Conservation (phyloP, 306 rosid genomes). For the Vigna unguiculata region DNA sequence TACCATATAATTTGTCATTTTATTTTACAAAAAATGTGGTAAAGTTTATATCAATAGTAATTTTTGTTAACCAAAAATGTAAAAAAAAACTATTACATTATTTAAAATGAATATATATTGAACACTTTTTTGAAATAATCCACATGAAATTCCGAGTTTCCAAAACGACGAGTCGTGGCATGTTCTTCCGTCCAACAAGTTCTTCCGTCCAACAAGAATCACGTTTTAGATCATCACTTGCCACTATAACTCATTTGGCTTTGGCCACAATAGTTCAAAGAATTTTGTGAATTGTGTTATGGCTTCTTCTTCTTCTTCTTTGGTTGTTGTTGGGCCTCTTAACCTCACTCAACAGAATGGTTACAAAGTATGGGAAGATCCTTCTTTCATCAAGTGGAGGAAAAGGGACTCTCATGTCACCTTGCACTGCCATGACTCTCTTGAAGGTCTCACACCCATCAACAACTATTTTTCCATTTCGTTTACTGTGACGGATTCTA, state of each 20-base stretch:
- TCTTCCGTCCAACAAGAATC: neutral
- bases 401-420: conserved; percentile 89
- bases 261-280: neutral
- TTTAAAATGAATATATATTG: too few species aligned
- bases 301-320: conserved; percentile 47
- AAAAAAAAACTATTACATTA: too few species aligned
- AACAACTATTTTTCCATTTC: neutral
- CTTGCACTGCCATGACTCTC: conserved; percentile 86
- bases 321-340: conserved; percentile 53
- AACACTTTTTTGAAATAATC: neutral
- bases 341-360: conserved; percentile 59
- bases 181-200: neutral
- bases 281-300: conserved; percentile 20
- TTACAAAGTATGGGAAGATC: conserved; percentile 89
- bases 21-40: too few species aligned
- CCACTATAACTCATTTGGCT: conserved; percentile 4
- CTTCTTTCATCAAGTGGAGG: conserved; percentile 84
- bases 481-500: neutral
- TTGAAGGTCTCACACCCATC: conserved; percentile 67
- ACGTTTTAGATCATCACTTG: neutral
- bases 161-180: conserved; percentile 33
- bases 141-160: neutral
- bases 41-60: too few species aligned
- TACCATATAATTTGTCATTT: too few species aligned
- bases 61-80: too few species aligned